phyloP scores from a whole-genome alignment of 345 rosid species.

The Nephelium lappaceum region DNA sequence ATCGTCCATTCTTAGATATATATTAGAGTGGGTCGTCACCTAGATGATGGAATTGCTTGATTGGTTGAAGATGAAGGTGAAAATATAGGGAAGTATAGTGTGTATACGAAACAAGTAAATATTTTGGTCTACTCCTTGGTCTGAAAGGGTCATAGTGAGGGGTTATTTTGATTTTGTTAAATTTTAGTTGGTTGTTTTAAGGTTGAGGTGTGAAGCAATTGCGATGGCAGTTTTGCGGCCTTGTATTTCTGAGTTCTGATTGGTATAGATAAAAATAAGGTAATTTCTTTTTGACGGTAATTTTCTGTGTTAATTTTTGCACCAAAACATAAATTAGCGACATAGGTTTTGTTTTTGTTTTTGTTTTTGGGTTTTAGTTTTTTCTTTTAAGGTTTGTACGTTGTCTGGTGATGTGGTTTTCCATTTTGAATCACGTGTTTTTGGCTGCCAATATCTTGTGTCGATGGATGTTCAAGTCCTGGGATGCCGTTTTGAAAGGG shows the following conservation, averaged over 20 bases:
- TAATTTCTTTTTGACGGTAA: not conserved
- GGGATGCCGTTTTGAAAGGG: too few relatives aligned
- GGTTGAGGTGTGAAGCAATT: constrained; percentile 23
- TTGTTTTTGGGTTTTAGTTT: too few relatives aligned
- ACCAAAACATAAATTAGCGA: not conserved
- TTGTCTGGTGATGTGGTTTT: too few relatives aligned
- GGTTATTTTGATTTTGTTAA: not conserved
- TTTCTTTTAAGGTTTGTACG: too few relatives aligned
- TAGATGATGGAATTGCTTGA: constrained; percentile 1
- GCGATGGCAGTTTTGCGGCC: constrained; percentile 20
- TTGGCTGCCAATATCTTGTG: too few relatives aligned
- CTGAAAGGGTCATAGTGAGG: not conserved
- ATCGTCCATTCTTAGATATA: constrained; percentile 7
- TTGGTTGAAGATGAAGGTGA: constrained; percentile 16
- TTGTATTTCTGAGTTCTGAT: constrained; percentile 4
- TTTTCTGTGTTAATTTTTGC: not conserved
- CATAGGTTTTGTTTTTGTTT: too few relatives aligned
- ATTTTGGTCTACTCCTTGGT: constrained; percentile 12
- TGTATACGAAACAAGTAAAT: constrained; percentile 15
- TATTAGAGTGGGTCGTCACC: constrained; percentile 9
- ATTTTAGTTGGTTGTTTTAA: not conserved
- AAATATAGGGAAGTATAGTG: constrained; percentile 3
- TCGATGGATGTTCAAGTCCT: too few relatives aligned
- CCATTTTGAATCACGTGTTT: too few relatives aligned
- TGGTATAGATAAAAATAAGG: not conserved